Evolutionary conservation across 2,329 filamentous ascomycete genomes (phyloP).

Genomic region (Aspergillus candidus): DNA sequence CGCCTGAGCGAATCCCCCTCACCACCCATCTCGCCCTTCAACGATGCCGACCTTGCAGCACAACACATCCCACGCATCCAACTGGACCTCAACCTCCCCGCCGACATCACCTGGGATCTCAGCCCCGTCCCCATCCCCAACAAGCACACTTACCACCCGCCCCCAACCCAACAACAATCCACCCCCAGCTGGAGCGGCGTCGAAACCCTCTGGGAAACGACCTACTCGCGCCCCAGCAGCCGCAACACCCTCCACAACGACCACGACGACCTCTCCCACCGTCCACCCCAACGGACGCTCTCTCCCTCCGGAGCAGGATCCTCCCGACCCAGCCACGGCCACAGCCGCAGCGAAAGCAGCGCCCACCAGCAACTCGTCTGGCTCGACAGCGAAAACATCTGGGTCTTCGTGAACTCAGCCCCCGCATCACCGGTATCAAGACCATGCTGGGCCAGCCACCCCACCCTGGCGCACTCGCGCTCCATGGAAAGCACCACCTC

Average conservation of each 20-base stretch:
- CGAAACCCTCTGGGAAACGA: too few species aligned
- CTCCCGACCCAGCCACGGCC: not conserved
- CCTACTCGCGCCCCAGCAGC: too few species aligned
- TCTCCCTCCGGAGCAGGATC: not conserved
- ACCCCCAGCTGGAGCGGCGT: not conserved
- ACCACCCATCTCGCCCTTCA: constrained; percentile 7
- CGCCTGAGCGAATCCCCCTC: constrained; percentile 10
- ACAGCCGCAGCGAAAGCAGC: constrained; percentile 4
- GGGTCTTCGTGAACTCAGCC: constrained; percentile 17
- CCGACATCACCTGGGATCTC: constrained; percentile 1
- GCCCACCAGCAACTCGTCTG: constrained; percentile 21
- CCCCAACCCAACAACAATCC: constrained; percentile 6
- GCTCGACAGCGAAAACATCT: constrained; percentile 25
- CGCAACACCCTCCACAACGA: not conserved
- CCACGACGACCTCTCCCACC: not conserved
- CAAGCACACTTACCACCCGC: not conserved
- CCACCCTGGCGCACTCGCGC: not conserved
- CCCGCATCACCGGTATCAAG: not conserved
- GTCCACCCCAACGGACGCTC: not conserved
- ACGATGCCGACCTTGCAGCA: constrained; percentile 6
- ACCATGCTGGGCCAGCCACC: not conserved
- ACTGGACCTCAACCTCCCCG: constrained; percentile 6
- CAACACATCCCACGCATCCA: constrained; percentile 9
- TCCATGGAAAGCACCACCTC: constrained; percentile 2
- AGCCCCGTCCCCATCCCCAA: not conserved